A percentile compares a stretch with the other conserved stretches of the same genome.
These are phyloP conservation scores for Cladorrhinum sp. DNA, from an alignment of 2,329 filamentous ascomycete genomes.

Conservation along the genomic window DNA sequence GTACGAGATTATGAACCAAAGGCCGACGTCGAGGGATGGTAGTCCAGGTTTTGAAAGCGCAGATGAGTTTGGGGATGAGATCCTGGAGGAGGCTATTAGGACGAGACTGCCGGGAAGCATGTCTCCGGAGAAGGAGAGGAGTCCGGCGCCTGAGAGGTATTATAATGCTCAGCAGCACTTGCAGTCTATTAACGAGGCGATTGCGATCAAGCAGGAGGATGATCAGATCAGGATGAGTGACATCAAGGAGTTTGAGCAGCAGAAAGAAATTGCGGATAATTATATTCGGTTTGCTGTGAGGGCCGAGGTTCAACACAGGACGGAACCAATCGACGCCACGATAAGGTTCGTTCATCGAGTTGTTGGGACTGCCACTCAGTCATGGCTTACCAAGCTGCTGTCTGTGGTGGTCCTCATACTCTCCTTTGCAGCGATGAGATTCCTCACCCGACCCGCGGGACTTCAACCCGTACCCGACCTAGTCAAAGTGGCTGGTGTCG, in stretches of 20 bases:
- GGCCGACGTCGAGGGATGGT: slow-evolving; percentile 27
- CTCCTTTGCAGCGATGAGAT: slow-evolving; percentile 61
- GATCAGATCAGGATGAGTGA: slow-evolving; percentile 21
- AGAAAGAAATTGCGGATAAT: slow-evolving; percentile 43
- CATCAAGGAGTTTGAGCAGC: slow-evolving; percentile 23
- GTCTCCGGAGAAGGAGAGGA: slow-evolving; percentile 53
- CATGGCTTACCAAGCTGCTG: slow-evolving; percentile 64
- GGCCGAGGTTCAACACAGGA: slow-evolving; percentile 83
- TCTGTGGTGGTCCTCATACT: slow-evolving; percentile 62
- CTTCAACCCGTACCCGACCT: slow-evolving; percentile 74
- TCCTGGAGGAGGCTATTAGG: slow-evolving; percentile 51
- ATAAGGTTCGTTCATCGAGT: slow-evolving; percentile 61
- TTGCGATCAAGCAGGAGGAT: slow-evolving; percentile 36
- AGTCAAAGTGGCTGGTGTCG: slow-evolving; percentile 84
- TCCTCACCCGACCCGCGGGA: slow-evolving; percentile 65
- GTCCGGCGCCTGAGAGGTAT: slow-evolving; percentile 43
- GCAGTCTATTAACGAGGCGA: slow-evolving; percentile 16
- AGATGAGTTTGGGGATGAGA: slow-evolving; percentile 34
- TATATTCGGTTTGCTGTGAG: slow-evolving; percentile 84
- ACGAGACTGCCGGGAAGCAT: slow-evolving; percentile 56
- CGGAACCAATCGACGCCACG: slow-evolving; percentile 75
- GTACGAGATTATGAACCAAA: slow-evolving; percentile 30
- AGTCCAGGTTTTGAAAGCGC: slow-evolving; percentile 37
- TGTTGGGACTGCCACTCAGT: slow-evolving; percentile 61
- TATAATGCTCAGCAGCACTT: slow-evolving; percentile 17